Evolutionary conservation across 805 yeast genomes (phyloP).

Genomic region (Saturnispora sanitii): DNA sequence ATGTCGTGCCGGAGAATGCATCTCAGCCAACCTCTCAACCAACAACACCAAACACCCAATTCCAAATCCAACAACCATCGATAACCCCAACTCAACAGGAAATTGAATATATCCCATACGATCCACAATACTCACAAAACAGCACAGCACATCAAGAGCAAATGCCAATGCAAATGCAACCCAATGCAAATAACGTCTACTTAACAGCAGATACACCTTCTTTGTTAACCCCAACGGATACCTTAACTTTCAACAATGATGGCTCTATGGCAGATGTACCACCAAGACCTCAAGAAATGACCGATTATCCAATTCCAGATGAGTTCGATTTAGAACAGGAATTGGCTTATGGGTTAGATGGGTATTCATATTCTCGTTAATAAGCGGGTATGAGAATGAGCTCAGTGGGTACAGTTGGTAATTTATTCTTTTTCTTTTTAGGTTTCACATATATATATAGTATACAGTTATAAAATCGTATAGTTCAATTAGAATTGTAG

Average conservation of each 20-base stretch:
- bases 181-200: background rate
- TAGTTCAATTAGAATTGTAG: too few species aligned
- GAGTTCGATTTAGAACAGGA: constrained; percentile 50
- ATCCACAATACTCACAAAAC: constrained; percentile 14
- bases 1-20: constrained; percentile 2
- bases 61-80: background rate
- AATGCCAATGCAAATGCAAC: background rate
- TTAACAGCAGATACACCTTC: constrained; percentile 15
- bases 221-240: constrained; percentile 36
- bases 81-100: constrained; percentile 7
- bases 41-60: background rate
- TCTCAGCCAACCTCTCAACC: constrained; percentile 7
- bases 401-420: too few species aligned
- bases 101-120: constrained; percentile 5
- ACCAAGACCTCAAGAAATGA: constrained; percentile 52
- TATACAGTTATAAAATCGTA: too few species aligned
- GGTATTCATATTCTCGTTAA: too few species aligned
- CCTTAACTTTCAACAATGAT: constrained; percentile 30
- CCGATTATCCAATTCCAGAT: constrained; percentile 15
- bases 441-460: too few species aligned
- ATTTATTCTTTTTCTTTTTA: too few species aligned
- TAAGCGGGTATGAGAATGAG: too few species aligned
- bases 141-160: constrained; percentile 17
- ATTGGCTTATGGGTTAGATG: constrained; percentile 58
- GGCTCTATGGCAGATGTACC: constrained; percentile 33